Base-by-base conservation (phyloP, 768 basidiomycete genomes). In the Auriscalpium microsporum region DNA sequence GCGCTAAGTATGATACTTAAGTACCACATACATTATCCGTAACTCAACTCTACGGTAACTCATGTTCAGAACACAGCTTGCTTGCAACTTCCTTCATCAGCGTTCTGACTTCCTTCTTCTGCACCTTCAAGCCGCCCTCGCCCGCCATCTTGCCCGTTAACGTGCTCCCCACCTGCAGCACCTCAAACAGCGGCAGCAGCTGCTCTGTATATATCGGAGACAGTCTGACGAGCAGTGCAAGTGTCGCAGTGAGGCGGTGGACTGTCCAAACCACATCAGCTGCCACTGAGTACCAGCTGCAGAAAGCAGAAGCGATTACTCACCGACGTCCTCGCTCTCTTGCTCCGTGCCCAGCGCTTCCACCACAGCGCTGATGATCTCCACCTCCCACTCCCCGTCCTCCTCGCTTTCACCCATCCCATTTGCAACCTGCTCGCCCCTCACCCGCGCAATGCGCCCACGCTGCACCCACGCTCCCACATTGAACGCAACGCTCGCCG, bases 381-480 rank as follows among this genome's bases (percentile, higher is more conserved):
- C 94, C 0, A 88, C 74, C 64, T 91, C 84, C 90, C 90, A 94
- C 53, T 94, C 93, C 17, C 78, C 89, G 53, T 83, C 81, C 51
- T 80, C 83, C 42, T 72, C 73, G 14, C 71, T 73, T 28, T 73
- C 75, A 3, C 68, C 69, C n/a, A 57, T 64, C 33, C 66, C 68
- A 40, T 65, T 64, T 19, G 60, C 63, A 17, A 54, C 63, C 37
- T 58, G 56, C 13, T 60, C 71, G 21, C 69, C 70, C 40, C 64
- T 65, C 45, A 68, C 54, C 55, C 65, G 68, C 45, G 78, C 81
- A 11, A 84, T 74, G 44, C 86, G 71, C 14, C 71, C 73, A 56
- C 74, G 77, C 73, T 94, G 90, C 48, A 90, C 62, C 63, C 74
- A 78, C 17, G 79, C 81, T 2, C 84, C 79, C 16, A 86, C 67